These are phyloP conservation scores for Tulasnella sp. DNA, from an alignment of 768 basidiomycete species.

Conservation along the genomic window DNA sequence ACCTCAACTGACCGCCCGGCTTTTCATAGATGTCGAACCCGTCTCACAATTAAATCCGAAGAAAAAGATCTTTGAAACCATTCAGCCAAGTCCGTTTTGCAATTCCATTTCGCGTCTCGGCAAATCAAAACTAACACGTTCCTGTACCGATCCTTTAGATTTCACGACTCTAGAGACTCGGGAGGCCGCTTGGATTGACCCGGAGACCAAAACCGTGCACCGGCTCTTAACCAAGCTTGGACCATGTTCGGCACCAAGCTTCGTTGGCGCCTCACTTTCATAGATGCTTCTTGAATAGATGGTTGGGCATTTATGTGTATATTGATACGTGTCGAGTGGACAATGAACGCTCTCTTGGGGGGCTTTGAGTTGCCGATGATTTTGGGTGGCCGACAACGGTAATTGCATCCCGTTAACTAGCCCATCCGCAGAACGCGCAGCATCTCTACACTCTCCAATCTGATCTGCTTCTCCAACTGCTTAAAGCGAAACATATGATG, in stretches of 20 bases:
- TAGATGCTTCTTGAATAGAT: slow-evolving; percentile 42
- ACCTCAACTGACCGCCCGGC: slow-evolving; percentile 25
- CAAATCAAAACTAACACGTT: not conserved
- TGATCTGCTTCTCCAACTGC: not conserved
- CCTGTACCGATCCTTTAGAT: slow-evolving; percentile 49
- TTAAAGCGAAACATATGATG: not conserved
- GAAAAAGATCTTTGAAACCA: slow-evolving; percentile 98
- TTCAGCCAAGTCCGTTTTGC: slow-evolving; percentile 73
- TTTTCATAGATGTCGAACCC: slow-evolving; percentile 49
- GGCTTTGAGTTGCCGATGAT: too few relatives aligned
- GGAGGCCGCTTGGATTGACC: slow-evolving; percentile 94
- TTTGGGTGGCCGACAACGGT: too few relatives aligned
- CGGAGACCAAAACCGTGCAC: slow-evolving; percentile 74
- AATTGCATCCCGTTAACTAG: too few relatives aligned
- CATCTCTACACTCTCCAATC: not conserved
- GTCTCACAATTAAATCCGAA: slow-evolving; percentile 92
- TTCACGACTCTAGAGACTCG: slow-evolving; percentile 86
- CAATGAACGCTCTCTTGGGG: too few relatives aligned
- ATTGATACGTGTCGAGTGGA: not conserved
- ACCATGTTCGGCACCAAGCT: slow-evolving; percentile 74
- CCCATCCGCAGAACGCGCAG: too few relatives aligned
- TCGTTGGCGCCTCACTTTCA: slow-evolving; percentile 91
- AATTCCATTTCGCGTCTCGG: slow-evolving; percentile 29
- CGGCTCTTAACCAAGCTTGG: slow-evolving; percentile 83
- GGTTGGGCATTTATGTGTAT: slow-evolving; percentile 3